phyloP scores from a whole-genome alignment of 176 grass and related monocot genomes.

The Phoenix roebelenii region DNA sequence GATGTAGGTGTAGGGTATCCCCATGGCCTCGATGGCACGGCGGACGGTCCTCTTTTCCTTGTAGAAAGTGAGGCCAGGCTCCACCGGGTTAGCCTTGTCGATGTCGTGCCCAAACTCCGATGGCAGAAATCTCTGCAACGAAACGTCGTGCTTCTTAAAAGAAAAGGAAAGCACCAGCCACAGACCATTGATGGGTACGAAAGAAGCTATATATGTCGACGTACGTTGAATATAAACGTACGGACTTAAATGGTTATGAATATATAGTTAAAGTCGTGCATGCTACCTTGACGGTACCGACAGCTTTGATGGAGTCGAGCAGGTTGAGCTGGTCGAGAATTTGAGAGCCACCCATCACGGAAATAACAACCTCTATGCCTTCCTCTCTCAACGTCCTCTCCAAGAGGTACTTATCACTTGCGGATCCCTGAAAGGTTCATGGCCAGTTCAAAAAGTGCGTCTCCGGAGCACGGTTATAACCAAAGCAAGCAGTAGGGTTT shows the following conservation, averaged over 20 bases:
- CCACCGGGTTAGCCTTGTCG: slow-evolving; percentile 61
- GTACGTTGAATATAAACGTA: too few relatives aligned
- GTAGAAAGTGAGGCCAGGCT: slow-evolving; percentile 46
- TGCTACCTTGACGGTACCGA: slow-evolving; percentile 45
- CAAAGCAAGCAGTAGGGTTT: too few relatives aligned
- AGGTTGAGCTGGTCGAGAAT: slow-evolving; percentile 58
- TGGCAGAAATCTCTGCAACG: slow-evolving; percentile 46
- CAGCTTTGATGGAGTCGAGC: slow-evolving; percentile 38
- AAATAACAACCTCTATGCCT: slow-evolving; percentile 51
- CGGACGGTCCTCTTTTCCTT: slow-evolving; percentile 43
- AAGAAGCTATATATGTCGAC: too few relatives aligned
- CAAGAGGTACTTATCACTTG: slow-evolving; percentile 23
- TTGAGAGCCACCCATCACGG: slow-evolving; percentile 46
- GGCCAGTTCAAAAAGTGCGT: too few relatives aligned
- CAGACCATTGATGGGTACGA: too few relatives aligned
- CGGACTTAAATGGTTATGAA: too few relatives aligned
- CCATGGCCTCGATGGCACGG: slow-evolving; percentile 44
- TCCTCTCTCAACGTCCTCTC: slow-evolving; percentile 36
- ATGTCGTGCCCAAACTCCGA: slow-evolving; percentile 84
- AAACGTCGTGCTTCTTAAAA: too few relatives aligned
- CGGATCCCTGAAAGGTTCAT: slow-evolving; percentile 3
- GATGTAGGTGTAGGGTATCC: slow-evolving; percentile 58
- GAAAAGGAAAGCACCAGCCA: too few relatives aligned
- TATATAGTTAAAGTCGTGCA: too few relatives aligned
- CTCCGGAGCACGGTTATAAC: too few relatives aligned